These are phyloP conservation scores for Pseudozyma flocculosa DNA, from an alignment of 1,284 basidiomycete species.

Conservation along the genomic window DNA sequence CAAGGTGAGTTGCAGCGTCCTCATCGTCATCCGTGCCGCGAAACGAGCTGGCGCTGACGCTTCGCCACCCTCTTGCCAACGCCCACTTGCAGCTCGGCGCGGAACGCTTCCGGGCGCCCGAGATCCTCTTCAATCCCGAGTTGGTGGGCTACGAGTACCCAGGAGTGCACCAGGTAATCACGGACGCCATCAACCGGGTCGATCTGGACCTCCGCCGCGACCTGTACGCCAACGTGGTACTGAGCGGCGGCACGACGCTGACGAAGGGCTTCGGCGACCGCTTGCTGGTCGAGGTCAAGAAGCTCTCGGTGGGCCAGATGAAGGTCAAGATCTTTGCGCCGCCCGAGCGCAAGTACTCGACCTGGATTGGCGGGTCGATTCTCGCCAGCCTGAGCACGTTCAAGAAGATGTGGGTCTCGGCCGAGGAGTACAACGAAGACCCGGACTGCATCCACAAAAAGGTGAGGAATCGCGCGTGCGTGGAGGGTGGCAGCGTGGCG, in stretches of 20 bases:
- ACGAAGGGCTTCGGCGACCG: slow-evolving; percentile 78
- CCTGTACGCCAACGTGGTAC: slow-evolving; percentile 92
- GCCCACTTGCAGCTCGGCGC: slow-evolving; percentile 71
- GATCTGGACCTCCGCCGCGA: slow-evolving; percentile 84
- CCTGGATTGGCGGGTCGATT: slow-evolving; percentile 87
- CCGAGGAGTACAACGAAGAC: slow-evolving; percentile 99
- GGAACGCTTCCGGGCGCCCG: slow-evolving; percentile 94
- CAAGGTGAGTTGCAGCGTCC: slow-evolving; percentile 67
- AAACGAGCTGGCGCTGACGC: no score
- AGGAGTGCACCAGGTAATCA: slow-evolving; percentile 85
- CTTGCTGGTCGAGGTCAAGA: slow-evolving; percentile 91
- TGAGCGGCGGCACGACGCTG: slow-evolving; percentile 89
- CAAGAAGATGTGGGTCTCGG: slow-evolving; percentile 83
- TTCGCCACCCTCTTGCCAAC: no score
- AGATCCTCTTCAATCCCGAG: slow-evolving; percentile 97
- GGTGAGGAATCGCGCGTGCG: no score
- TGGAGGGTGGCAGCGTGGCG: no score
- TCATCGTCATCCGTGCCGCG: no score
- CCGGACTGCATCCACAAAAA: slow-evolving; percentile 90
- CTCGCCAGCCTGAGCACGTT: slow-evolving; percentile 93
- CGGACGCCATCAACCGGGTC: slow-evolving; percentile 62
- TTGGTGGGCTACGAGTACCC: slow-evolving; percentile 93
- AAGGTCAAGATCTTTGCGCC: slow-evolving; percentile 99
- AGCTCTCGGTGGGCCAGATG: slow-evolving; percentile 90
- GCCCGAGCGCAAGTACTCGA: slow-evolving; percentile 99